Evolutionary conservation across 768 basidiomycete species (phyloP).

Genomic region (Tylopilus intermedius): DNA sequence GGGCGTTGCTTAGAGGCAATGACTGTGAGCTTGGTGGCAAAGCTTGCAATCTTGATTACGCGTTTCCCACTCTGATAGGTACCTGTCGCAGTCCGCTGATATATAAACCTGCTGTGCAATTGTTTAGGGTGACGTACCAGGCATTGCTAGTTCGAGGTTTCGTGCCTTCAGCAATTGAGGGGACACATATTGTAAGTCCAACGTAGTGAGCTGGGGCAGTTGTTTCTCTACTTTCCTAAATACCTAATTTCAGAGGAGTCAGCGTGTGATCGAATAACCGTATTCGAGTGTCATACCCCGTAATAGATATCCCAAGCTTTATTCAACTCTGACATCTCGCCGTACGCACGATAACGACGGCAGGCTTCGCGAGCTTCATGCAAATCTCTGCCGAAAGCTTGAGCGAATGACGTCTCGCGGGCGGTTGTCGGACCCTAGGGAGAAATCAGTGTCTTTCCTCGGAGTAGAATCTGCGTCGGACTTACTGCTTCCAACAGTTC

Average conservation of each 20-base stretch:
- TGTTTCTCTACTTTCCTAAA: conserved; percentile 97
- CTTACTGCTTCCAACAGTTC: conserved; percentile 82
- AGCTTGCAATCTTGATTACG: conserved; percentile 76
- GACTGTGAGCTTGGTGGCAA: conserved; percentile 85
- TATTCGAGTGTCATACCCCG: conserved; percentile 47
- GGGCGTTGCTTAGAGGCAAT: conserved; percentile 97
- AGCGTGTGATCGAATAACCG: neutral
- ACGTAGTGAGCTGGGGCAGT: conserved; percentile 76
- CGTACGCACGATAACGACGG: conserved; percentile 76
- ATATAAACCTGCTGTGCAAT: neutral
- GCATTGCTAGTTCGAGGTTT: conserved; percentile 91
- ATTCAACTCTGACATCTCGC: conserved; percentile 86
- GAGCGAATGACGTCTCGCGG: conserved; percentile 90
- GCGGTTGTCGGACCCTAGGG: conserved; percentile 85
- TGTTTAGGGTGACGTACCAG: conserved; percentile 48
- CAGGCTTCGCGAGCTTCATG: conserved; percentile 90
- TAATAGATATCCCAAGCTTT: conserved; percentile 99
- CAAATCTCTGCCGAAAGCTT: conserved; percentile 89
- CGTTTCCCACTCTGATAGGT: conserved; percentile 88
- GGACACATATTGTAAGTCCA: conserved; percentile 97
- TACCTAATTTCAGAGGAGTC: conserved; percentile 46
- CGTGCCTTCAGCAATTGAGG: conserved; percentile 85
- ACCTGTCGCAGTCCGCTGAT: conserved; percentile 39
- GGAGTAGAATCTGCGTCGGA: conserved; percentile 1
- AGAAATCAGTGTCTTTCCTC: conserved; percentile 2